Evolutionary conservation across 139 green algal genomes (phyloP), one percentile per base, ranked within the genome.

Genomic region (Eudorina sp.): DNA sequence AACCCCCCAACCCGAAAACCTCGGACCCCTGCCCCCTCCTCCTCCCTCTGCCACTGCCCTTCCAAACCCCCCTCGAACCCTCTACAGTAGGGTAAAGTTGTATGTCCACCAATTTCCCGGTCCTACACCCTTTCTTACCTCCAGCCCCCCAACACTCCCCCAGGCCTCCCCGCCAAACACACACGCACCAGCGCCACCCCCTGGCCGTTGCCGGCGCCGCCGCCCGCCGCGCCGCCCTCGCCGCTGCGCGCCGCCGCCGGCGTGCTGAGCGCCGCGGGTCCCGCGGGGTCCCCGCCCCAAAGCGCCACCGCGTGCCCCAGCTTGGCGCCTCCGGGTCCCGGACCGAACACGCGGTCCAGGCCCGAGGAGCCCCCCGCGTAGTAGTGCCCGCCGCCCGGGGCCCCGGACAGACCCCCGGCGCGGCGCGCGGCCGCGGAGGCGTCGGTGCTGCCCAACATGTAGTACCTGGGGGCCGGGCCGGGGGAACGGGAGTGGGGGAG

Each of bases 151-250:
- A n/a, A 79, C 84, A 13, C 93, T 83, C 29, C 40, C 46, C 5
- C 86, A 55, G 6, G 94, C 96, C 48, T 75, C 90, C 46, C 94
- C 96, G 11, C n/a, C 31, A 45, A 38, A 31, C 66, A 13, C 55
- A 4, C 11, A 66, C 55, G 18, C 34, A 99, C 90, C 29, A 92
- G 94, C 60, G 98, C 94, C 16, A 98, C 90, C 0, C 97, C 97
- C 46, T 98, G 94, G 0, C 95, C 78, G 96, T 48, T 98, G 83
- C 6, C 96, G 53, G n/a, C 83, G n/a, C 9, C 66, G 31, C 46
- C 64, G 66, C 5, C 64, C 27, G 36, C 40, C 21, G 41, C 48
- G 53, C 27, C 51, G n/a, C 62, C 69, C n/a, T 68, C 84, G 19
- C 41, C 66, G 72, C 72, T 62, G 25, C 72, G 38, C 5, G 40